A percentile compares a stretch with the other conserved stretches of the same genome.
Conservation (phyloP, 306 rosid genomes). For the Cicer bijugum region DNA sequence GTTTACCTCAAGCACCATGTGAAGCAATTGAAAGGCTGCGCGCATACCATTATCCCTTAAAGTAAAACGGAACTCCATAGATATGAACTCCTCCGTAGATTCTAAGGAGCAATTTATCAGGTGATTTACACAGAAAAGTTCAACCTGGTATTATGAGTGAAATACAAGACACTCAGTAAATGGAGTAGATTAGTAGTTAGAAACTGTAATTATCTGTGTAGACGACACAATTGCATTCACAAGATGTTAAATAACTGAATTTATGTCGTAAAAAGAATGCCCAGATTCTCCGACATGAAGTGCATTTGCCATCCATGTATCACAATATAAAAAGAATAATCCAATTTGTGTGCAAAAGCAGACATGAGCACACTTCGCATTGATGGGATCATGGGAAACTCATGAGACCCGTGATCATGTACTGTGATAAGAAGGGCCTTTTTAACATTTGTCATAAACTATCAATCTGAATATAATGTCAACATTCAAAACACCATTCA, state of each 20-base stretch:
- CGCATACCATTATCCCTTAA: constrained; percentile 95
- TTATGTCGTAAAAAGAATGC: background rate
- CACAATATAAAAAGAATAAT: constrained; percentile 31
- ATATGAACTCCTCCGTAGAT: constrained; percentile 95
- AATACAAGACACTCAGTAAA: constrained; percentile 40
- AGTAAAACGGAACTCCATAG: constrained; percentile 99
- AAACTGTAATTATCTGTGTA: constrained; percentile 14
- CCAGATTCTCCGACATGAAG: constrained; percentile 23
- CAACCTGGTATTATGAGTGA: constrained; percentile 65
- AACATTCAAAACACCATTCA: background rate
- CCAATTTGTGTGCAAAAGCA: constrained; percentile 7
- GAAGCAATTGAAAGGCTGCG: constrained; percentile 98
- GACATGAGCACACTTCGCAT: constrained; percentile 1
- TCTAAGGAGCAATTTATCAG: constrained; percentile 95
- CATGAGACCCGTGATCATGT: constrained; percentile 24
- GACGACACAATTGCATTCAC: background rate
- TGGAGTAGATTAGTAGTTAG: constrained; percentile 29
- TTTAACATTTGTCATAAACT: constrained; percentile 14
- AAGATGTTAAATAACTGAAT: constrained; percentile 35
- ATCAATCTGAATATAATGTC: constrained; percentile 32
- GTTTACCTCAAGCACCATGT: constrained; percentile 97
- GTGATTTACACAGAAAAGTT: constrained; percentile 97
- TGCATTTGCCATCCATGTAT: constrained; percentile 24
- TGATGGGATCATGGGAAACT: background rate
- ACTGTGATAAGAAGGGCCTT: constrained; percentile 26